These are phyloP conservation scores for Guyanaporus albipodus DNA, from an alignment of 768 basidiomycete species.

Conservation along the genomic window DNA sequence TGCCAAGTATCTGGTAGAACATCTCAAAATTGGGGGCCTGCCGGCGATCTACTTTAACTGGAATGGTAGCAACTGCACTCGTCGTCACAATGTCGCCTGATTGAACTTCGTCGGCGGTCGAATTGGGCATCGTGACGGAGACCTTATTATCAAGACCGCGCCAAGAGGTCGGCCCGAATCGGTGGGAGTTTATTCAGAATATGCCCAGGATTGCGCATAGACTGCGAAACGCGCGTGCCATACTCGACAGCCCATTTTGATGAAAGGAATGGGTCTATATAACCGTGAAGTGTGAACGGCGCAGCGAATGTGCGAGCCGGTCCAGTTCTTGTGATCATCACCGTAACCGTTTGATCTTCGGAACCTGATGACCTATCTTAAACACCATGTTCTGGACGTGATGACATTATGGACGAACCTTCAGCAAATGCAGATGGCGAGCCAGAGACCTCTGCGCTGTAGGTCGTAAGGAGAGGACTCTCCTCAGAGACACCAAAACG, in stretches of 20 bases:
- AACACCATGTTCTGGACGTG: not conserved
- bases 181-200: conserved; percentile 2
- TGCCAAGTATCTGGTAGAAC: conserved; percentile 13
- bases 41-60: conserved; percentile 1
- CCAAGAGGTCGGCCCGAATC: too few relatives aligned
- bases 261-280: not conserved
- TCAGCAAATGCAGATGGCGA: not conserved
- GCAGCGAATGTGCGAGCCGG: conserved; percentile 5
- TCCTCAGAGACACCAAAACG: not conserved
- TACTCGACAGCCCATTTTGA: conserved; percentile 8
- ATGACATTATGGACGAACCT: not conserved
- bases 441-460: not conserved
- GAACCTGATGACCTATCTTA: not conserved
- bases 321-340: conserved; percentile 13
- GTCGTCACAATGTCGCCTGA: conserved; percentile 3
- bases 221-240: not conserved
- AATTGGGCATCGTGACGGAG: conserved; percentile 6
- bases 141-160: rapidly evolving
- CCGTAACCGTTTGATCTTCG: not conserved
- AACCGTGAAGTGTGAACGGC: not conserved
- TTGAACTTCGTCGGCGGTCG: conserved; percentile 4
- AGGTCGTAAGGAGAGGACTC: not conserved
- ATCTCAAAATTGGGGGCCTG: conserved; percentile 10
- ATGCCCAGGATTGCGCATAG: not conserved
- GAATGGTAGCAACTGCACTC: conserved; percentile 5